Evolutionary conservation across 495 filamentous ascomycete species (phyloP).

Genomic region (Xylaria nigripes): DNA sequence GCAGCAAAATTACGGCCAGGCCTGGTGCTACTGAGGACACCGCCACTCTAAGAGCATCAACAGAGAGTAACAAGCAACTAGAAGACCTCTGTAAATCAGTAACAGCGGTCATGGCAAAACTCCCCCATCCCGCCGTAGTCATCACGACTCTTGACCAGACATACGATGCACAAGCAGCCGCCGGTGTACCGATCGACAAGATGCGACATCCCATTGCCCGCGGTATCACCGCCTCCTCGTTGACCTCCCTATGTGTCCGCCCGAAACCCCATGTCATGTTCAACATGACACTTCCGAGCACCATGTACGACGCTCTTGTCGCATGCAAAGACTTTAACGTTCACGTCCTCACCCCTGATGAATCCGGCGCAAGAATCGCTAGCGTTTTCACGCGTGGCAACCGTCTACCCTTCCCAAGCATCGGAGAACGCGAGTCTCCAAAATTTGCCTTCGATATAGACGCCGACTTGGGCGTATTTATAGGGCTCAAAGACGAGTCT

Average conservation of each 20-base stretch:
- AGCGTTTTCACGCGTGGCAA: constrained; percentile 30
- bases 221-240: constrained; percentile 77
- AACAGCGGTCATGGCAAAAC: constrained; percentile 57
- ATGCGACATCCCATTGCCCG: constrained; percentile 23
- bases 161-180: constrained; percentile 9
- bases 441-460: constrained; percentile 2
- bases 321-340: constrained; percentile 37
- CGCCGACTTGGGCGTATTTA: constrained; percentile 6
- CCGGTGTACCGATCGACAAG: constrained; percentile 18
- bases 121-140: constrained; percentile 68
- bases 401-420: background rate
- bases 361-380: constrained; percentile 35
- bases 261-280: constrained; percentile 67
- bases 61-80: constrained; percentile 1
- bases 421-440: background rate
- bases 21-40: constrained; percentile 18
- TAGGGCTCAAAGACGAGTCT: background rate
- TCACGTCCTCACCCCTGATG: constrained; percentile 38
- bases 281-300: constrained; percentile 66
- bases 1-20: background rate
- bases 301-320: constrained; percentile 57
- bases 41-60: constrained; percentile 1
- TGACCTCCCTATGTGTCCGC: constrained; percentile 62
- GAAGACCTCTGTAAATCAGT: constrained; percentile 32
- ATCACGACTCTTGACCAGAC: constrained; percentile 46